Evolutionary conservation across 805 yeast genomes (phyloP), one percentile per base, ranked within the genome.

Genomic region (Sugiyamaella boreocaroliniensis): DNA sequence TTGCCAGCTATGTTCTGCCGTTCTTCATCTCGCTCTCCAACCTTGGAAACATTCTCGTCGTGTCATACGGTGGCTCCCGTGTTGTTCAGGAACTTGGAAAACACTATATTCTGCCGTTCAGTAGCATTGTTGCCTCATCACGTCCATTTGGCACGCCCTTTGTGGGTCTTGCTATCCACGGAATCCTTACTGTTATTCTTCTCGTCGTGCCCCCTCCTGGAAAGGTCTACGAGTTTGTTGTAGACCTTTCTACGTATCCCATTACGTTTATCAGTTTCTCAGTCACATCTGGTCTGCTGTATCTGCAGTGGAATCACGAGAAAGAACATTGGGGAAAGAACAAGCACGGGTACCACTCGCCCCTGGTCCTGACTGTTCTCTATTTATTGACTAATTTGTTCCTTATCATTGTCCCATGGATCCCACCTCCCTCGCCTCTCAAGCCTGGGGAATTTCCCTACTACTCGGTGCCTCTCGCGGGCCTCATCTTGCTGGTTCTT

Each of bases 1-100:
- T 76, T 15, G 77, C 82, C 0, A 71, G 74, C 3, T 65, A 77
- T 9, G 57, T 80, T 0, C 67, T 82, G 34, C 86, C 86, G 0
- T 63, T 81, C 10, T 66, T 80, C 18, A 81, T 82, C n/a, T 77
- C 85, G 2, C 63, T 79, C 19, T 82, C 85, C 14, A 82, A 81
- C 51, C 68, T 82, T 45, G 87, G 87, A 1, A 82, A 82, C 58
- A 82, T 82, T 11, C 68, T 82, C 48, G 86, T 82, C 40, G 87
- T 82, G 2, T 72, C 81, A 5, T 82, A 76, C 61, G 82, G 86
- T 2, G 82, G 79, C 53, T 74, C 82, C 7, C 64, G 80, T 37
- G 83, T 82, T 44, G 79, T 78, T 59, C 79, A 77, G 58, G 84
- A 79, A 57, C 67, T 82, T 45, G 85, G 83, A 1, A 68, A 64